Evolutionary conservation across 2,329 filamentous ascomycete genomes (phyloP), one percentile per base, ranked within the genome.

Genomic region (Colletotrichum sp.): DNA sequence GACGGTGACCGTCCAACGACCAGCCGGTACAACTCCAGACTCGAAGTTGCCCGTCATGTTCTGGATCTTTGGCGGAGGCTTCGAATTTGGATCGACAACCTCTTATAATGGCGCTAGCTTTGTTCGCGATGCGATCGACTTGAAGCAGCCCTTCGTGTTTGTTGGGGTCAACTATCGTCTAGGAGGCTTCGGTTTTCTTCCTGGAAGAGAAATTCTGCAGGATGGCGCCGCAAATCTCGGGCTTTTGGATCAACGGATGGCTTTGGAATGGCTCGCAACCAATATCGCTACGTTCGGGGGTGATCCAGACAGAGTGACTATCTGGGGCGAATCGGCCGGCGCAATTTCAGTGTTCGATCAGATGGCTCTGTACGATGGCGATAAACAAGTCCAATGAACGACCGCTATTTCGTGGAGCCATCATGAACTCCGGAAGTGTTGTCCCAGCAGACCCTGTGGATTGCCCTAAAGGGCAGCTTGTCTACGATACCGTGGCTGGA

Each of bases 141-240:
- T 88, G 67, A 86, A 86, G 36, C 90, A 94, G 82, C 92, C 93
- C 0, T 91, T 96, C 75, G 84, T 97, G 61, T 94, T 92, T 68
- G 94, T 96, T 0, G 89, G 92, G 1, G 91, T 96, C 79, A 96
- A 95, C 83, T 96, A 97, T 83, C 92, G 94, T 3, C 85, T 94
- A 1, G 93, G 90, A 9, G 93, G 91, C 0, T 95, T 95, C 74
- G 94, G 94, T 0, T 95, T 95, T 83, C 79, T 95, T 80, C 88
- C 91, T 0, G 93, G 93, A 8, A 89, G 89, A 66, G 93, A 95
- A 80, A 87, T 95, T 57, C 84, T 92, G 5, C 86, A 86, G 6
- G 93, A 94, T 74, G 93, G 93, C 3, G 88, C 91, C 3, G 83
- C 92, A 4, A 96, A 96, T 79, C 81, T 95, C 5, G 94, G 94